phyloP scores from a whole-genome alignment of 352 stramenopile genomes.

The Phytophthora crassamura region DNA sequence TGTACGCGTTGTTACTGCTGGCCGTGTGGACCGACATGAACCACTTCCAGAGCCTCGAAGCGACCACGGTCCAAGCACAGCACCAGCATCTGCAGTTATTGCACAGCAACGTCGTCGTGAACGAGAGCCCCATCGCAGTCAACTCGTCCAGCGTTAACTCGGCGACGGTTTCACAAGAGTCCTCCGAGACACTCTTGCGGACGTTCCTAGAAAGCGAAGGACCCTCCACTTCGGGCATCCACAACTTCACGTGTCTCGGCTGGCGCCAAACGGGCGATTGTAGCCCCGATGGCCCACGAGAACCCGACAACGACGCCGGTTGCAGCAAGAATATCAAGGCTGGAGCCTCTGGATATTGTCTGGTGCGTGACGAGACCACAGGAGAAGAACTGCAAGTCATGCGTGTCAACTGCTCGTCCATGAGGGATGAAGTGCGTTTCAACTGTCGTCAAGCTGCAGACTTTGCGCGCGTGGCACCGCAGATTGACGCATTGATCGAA shows the following conservation, averaged over 20 bases:
- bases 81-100: conserved; percentile 17
- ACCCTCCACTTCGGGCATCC: conserved; percentile 13
- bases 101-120: background rate
- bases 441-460: conserved; percentile 51
- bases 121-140: conserved; percentile 4
- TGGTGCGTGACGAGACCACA: conserved; percentile 29
- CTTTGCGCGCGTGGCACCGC: conserved; percentile 41
- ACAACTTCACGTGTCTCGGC: conserved; percentile 27
- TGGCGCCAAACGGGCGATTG: conserved; percentile 33
- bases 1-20: conserved; percentile 23
- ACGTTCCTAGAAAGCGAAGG: conserved; percentile 27
- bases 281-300: conserved; percentile 26
- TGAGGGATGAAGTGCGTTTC: conserved; percentile 39
- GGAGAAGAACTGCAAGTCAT: conserved; percentile 43
- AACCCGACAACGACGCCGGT: conserved; percentile 22
- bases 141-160: conserved; percentile 11
- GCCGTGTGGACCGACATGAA: conserved; percentile 10
- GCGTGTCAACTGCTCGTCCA: conserved; percentile 35
- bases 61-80: background rate
- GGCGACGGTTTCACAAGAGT: conserved; percentile 1
- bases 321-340: conserved; percentile 34
- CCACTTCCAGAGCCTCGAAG: background rate
- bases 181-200: conserved; percentile 16
- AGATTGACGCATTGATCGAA: conserved; percentile 23
- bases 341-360: conserved; percentile 25